These are phyloP conservation scores for Sporothrix phasma DNA, from an alignment of 2,329 filamentous ascomycete genomes.

Conservation along the genomic window DNA sequence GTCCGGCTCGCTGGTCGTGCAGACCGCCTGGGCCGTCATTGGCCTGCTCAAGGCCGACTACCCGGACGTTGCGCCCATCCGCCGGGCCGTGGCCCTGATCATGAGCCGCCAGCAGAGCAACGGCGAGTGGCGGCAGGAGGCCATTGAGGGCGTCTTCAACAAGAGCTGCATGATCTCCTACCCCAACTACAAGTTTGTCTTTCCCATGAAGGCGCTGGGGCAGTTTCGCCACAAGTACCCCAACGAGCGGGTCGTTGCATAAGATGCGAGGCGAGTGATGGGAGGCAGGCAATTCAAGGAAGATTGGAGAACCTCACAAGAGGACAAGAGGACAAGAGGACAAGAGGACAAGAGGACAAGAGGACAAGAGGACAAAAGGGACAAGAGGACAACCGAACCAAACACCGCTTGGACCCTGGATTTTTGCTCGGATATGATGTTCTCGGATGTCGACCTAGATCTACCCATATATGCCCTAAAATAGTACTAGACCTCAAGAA, in stretches of 20 bases:
- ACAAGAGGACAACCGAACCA: no score
- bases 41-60: constrained; percentile 75
- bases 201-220: constrained; percentile 85
- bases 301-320: background rate
- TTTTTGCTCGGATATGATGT: no score
- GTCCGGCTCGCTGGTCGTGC: constrained; percentile 75
- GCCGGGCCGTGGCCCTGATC: constrained; percentile 66
- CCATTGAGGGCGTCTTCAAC: constrained; percentile 97
- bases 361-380: background rate
- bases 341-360: background rate
- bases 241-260: constrained; percentile 42
- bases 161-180: constrained; percentile 99
- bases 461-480: no score
- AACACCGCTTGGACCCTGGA: no score
- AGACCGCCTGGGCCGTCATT: constrained; percentile 86
- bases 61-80: constrained; percentile 61
- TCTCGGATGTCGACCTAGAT: no score
- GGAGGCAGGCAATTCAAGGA: background rate
- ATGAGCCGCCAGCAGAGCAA: constrained; percentile 78
- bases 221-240: constrained; percentile 72
- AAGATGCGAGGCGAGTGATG: background rate
- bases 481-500: no score
- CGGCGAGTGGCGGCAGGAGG: constrained; percentile 91
- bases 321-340: background rate
- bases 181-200: constrained; percentile 97